phyloP scores from a whole-genome alignment of 805 yeast species.

The Hanseniaspora hatyaiensis region DNA sequence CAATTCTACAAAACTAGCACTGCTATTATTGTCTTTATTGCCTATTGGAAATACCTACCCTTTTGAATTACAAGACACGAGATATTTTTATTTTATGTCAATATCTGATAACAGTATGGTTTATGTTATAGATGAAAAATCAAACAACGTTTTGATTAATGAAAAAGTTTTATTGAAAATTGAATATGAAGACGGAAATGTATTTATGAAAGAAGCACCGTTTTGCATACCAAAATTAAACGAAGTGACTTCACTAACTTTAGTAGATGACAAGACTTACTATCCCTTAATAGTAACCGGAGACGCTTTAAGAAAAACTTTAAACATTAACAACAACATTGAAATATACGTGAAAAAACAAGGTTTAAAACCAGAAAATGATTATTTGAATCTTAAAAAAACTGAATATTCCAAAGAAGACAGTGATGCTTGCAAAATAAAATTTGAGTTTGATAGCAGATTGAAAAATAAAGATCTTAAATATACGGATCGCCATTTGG shows the following conservation, averaged over 20 bases:
- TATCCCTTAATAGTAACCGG: background rate
- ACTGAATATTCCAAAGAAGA: no score
- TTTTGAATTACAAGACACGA: constrained; percentile 65
- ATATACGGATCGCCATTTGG: background rate
- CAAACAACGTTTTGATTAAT: background rate
- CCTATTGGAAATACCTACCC: constrained; percentile 35
- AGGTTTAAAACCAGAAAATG: no score
- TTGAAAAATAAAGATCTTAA: background rate
- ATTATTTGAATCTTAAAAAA: no score
- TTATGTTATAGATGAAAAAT: background rate
- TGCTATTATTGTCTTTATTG: constrained; percentile 58
- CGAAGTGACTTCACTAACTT: background rate
- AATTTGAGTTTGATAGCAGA: background rate
- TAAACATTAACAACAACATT: background rate
- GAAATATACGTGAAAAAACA: background rate
- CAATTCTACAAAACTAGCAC: constrained; percentile 32
- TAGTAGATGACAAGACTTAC: background rate
- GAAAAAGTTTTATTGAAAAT: background rate
- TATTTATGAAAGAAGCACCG: background rate
- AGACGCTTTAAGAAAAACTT: background rate
- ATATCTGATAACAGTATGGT: constrained; percentile 74
- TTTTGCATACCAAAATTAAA: background rate
- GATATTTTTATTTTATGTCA: constrained; percentile 84
- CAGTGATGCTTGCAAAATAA: no score
- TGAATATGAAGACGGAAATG: background rate